These are phyloP conservation scores for Hanseniaspora mollemarum DNA, from an alignment of 805 yeast species.

Conservation along the genomic window DNA sequence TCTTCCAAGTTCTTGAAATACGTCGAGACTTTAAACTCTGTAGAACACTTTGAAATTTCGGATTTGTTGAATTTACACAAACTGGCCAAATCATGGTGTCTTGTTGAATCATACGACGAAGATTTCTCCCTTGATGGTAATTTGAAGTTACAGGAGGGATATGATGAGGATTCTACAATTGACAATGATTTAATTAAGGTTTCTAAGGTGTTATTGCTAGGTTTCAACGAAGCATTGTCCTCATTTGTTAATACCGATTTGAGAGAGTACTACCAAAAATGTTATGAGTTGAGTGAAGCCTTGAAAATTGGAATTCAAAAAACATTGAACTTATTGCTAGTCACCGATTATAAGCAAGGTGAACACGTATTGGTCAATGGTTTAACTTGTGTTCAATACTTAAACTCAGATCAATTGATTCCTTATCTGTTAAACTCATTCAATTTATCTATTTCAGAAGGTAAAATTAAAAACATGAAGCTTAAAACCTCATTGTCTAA, in stretches of 20 bases:
- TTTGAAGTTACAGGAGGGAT: conserved; percentile 28
- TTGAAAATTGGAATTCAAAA: conserved; percentile 9
- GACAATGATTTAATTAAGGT: conserved; percentile 15
- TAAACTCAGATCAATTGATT: conserved; percentile 5
- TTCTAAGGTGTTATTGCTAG: conserved; percentile 35
- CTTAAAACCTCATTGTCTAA: conserved; percentile 13
- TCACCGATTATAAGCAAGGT: conserved; percentile 8
- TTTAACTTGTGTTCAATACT: conserved; percentile 14
- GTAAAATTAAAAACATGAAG: conserved; percentile 14
- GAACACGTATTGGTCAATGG: conserved; percentile 14
- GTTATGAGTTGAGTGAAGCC: conserved; percentile 36
- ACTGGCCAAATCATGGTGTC: conserved; percentile 1
- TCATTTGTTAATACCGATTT: conserved; percentile 67
- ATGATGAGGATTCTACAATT: conserved; percentile 65
- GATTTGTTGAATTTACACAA: neutral
- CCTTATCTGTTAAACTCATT: conserved; percentile 9
- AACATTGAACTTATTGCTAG: conserved; percentile 4
- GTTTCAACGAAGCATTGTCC: conserved; percentile 97
- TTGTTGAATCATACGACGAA: conserved; percentile 8
- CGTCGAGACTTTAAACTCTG: conserved; percentile 28
- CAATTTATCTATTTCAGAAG: conserved; percentile 13
- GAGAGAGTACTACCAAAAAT: conserved; percentile 61
- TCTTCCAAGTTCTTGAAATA: conserved; percentile 62
- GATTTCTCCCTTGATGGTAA: conserved; percentile 11
- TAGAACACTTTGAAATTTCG: conserved; percentile 5